Base-by-base conservation (phyloP, 495 filamentous ascomycete genomes). In the Letharia columbiana region DNA sequence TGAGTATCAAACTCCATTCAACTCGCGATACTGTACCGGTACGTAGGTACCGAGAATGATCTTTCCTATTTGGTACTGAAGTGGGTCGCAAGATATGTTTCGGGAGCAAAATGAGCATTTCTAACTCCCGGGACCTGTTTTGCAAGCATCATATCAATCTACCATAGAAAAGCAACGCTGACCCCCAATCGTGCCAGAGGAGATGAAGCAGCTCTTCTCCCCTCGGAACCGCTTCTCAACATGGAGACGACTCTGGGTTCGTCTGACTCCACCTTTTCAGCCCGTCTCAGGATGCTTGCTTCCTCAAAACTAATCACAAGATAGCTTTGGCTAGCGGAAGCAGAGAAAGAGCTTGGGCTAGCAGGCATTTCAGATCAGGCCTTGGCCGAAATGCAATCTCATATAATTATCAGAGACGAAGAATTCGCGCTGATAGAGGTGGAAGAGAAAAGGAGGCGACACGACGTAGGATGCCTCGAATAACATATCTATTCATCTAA, bases 301-400 rank as follows among this genome's bases (percentile, higher is more conserved):
- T 31, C 2, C 10, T 31, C 45, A 35, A 35, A 0, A 39, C 37
- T 61, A 7, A 45, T 5, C 28, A 45, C 4, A 1, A 79, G 92
- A 61, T 95, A 91, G 91, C 71, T 91, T 39, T 88, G 84, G 81
- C 86, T 95, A 13, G 91, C 91, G 18, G 87, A 92, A 79, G 82
- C 84, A 35, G 85, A 95, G 77, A 86, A 88, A 75, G 87, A 90
- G 72, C 76, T 89, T 3, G 85, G 86, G 8, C 72, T 83, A 37
- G 75, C 81, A 28, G 75, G 80, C 28, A 90, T 93, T 68, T 80
- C 86, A 52, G 79, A 86, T 45, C 85, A 92, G 66, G 90, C 89
- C 33, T 78, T 94, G 62, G 75, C 80, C 60, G 84, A 92, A 78
- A 91, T 96, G 89, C 83, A 81, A 71, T 80, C 80, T 17, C 84